Base-by-base conservation (phyloP, 23 red algal species). In the Gracilariopsis chorda region DNA sequence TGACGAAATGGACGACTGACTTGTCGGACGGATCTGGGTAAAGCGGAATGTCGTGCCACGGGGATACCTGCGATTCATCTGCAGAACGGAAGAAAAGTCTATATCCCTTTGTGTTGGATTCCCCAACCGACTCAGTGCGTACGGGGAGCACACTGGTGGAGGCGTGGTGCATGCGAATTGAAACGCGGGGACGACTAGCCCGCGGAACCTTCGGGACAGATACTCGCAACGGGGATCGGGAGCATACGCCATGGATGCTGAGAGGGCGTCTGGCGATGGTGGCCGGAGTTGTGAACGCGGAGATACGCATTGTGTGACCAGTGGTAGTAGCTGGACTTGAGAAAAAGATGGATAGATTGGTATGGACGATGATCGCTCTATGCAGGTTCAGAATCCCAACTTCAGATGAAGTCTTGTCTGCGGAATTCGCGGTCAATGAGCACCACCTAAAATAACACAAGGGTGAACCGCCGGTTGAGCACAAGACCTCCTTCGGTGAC, bases 11-110 rank as follows among this genome's bases (percentile, higher is more conserved):
- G 35, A 98, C 60, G 44, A 95, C 44, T 47, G 56, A 68, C 4
- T 83, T 68, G 32, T 92, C 49, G 49, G 69, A 73, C 3, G 68
- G 75, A 32, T 90, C 75, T 29, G 91, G 51, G 46, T 82, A 99
- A 46, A 99, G 74, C 1, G 93, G 80, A 23, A 99, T 91, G 58
- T 95, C 97, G 77, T 99, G 97, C 97, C 97, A 99, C 21, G 97
- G 97, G 20, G 97, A 99, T 13, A 99, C 48, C 46, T 48, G 46
- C 25, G 46, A 80, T 28, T 88, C 88, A 52, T 60, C 51, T 33
- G 77, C 49, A 16, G 44, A 77, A 19, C 48, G 45, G 37, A 71
- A 93, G 74, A 87, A 87, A 5, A 98, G 81, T 7, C 95, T 84
- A 56, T 83, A 98, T 16, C 89, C 77, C 49, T 93, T 53, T 7